Conservation (phyloP, 2,329 filamentous ascomycete species). For the Beauveria australis region DNA sequence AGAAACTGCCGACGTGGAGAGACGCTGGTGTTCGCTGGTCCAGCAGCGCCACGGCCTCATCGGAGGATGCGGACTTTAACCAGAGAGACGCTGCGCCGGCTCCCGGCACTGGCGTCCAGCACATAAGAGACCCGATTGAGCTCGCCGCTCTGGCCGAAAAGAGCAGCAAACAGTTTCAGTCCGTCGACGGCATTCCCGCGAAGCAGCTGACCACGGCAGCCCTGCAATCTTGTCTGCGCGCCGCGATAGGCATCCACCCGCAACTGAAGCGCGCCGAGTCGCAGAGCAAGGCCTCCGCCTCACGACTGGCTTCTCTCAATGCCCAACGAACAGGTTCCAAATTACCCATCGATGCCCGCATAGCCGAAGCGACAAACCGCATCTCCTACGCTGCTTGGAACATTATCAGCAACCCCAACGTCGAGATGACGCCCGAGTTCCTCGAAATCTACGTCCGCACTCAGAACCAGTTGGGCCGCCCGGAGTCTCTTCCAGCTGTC, state of each 20-base stretch:
- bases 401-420: conserved; percentile 63
- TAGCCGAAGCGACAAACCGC: conserved; percentile 39
- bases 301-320: conserved; percentile 43
- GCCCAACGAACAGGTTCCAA: conserved; percentile 25
- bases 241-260: conserved; percentile 35
- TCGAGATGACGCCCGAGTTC: conserved; percentile 69
- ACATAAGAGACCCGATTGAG: conserved; percentile 30
- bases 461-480: conserved; percentile 63
- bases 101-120: conserved; percentile 10
- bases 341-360: conserved; percentile 24
- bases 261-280: conserved; percentile 31
- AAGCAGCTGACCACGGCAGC: conserved; percentile 35
- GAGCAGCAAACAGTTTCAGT: conserved; percentile 35
- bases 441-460: conserved; percentile 68
- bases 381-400: conserved; percentile 57
- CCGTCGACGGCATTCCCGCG: conserved; percentile 35
- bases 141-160: conserved; percentile 34
- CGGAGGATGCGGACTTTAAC: not conserved
- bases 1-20: conserved; percentile 6
- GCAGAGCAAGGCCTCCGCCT: conserved; percentile 39
- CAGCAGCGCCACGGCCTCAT: conserved; percentile 16
- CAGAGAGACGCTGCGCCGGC: not conserved
- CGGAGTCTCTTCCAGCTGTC: conserved; percentile 69
- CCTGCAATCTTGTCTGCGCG: conserved; percentile 36
- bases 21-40: conserved; percentile 19